Percentiles rank a stretch among this genome's conserved stretches.
Conservation (phyloP, 805 yeast species). For the Huiozyma sinensis region DNA sequence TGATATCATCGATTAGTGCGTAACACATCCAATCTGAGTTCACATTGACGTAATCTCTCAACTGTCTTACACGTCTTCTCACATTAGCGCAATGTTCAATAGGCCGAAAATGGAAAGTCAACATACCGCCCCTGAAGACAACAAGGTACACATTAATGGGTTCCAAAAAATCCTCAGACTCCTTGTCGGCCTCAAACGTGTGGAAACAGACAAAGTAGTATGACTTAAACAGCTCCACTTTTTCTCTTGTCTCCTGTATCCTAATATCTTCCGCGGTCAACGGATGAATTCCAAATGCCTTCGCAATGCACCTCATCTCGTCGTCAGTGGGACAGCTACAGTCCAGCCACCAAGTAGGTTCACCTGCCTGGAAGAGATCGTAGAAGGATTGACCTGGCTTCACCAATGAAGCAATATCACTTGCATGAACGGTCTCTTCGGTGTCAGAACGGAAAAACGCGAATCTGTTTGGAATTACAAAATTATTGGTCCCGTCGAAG, state of each 20-base stretch:
- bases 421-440: constrained; percentile 83
- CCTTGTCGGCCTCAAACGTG: constrained; percentile 80
- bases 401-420: constrained; percentile 71
- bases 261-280: constrained; percentile 95
- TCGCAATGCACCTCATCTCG: constrained; percentile 85
- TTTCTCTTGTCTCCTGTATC: constrained; percentile 94
- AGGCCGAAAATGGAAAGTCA: constrained; percentile 63
- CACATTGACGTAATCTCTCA: constrained; percentile 67
- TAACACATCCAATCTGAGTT: constrained; percentile 77
- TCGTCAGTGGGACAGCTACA: constrained; percentile 89
- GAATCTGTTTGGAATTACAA: constrained; percentile 57
- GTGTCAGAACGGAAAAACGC: constrained; percentile 71
- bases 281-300: constrained; percentile 95
- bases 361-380: constrained; percentile 58
- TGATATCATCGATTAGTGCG: constrained; percentile 73
- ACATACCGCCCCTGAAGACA: constrained; percentile 56
- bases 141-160: constrained; percentile 70
- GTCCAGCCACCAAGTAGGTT: constrained; percentile 93
- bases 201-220: constrained; percentile 96
- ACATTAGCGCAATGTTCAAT: constrained; percentile 63
- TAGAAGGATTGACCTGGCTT: constrained; percentile 54
- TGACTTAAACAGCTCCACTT: constrained; percentile 80
- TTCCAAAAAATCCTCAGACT: constrained; percentile 69
- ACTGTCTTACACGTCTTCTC: constrained; percentile 70
- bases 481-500: constrained; percentile 1